These are phyloP conservation scores for Malassezia caprae DNA, from an alignment of 1,284 basidiomycete genomes.

Conservation along the genomic window DNA sequence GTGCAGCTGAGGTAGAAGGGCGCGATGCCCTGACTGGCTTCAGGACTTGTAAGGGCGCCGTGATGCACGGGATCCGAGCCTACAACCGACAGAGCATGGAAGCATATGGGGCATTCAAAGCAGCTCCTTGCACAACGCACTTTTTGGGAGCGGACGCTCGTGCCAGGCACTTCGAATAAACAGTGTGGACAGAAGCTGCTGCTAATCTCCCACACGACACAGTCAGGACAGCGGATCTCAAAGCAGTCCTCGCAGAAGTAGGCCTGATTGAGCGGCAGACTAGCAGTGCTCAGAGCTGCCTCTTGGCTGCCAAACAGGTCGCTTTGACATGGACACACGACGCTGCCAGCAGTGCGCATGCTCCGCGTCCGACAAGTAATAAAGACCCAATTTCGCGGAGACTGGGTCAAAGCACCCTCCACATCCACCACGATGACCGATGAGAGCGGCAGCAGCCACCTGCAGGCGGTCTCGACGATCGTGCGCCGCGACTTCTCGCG, in stretches of 20 bases:
- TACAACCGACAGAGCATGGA: slow-evolving; percentile 74
- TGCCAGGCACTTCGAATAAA: slow-evolving; percentile 94
- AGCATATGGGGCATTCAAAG: slow-evolving; percentile 86
- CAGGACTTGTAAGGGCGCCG: slow-evolving; percentile 28
- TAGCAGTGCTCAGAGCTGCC: background rate
- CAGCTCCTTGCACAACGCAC: slow-evolving; percentile 96
- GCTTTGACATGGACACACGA: background rate
- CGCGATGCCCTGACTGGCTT: slow-evolving; percentile 58
- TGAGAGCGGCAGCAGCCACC: background rate
- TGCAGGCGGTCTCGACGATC: slow-evolving; percentile 12
- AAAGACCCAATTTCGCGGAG: background rate
- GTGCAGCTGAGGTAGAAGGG: slow-evolving; percentile 86
- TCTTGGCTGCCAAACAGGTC: background rate
- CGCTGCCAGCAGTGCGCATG: background rate
- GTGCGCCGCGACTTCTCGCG: slow-evolving; percentile 34
- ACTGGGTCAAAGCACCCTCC: background rate
- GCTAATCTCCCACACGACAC: slow-evolving; percentile 81
- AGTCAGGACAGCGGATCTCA: slow-evolving; percentile 79
- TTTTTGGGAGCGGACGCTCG: slow-evolving; percentile 88
- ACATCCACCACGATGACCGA: background rate
- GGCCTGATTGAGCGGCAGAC: slow-evolving; percentile 46
- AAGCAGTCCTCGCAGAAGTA: slow-evolving; percentile 99
- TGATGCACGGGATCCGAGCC: slow-evolving; percentile 62
- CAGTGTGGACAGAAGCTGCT: slow-evolving; percentile 97
- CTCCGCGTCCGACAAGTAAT: background rate